Percentiles rank a stretch among this genome's conserved stretches.
phyloP scores from a whole-genome alignment of 768 basidiomycete species.

The Boletus subcaerulescens region DNA sequence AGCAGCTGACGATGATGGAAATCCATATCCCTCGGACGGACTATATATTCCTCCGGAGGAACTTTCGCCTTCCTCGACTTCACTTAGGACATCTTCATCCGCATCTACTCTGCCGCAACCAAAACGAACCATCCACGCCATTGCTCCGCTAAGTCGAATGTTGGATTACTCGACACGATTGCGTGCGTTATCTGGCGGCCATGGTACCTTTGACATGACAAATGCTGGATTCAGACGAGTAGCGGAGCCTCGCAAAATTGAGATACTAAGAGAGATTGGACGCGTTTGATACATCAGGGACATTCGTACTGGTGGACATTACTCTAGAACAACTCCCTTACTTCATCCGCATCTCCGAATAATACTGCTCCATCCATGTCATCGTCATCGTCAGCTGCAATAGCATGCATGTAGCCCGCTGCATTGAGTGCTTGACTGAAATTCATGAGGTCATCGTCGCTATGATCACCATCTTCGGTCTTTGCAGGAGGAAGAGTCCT shows the following conservation, averaged over 20 bases:
- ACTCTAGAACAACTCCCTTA: conserved; percentile 48
- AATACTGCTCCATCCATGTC: conserved; percentile 71
- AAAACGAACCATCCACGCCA: conserved; percentile 66
- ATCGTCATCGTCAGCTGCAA: conserved; percentile 68
- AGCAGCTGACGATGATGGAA: conserved; percentile 36
- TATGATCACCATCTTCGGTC: conserved; percentile 33
- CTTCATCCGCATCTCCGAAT: conserved; percentile 83
- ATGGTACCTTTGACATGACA: conserved; percentile 77
- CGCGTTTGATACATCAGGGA: conserved; percentile 44
- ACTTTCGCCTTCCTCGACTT: conserved; percentile 67
- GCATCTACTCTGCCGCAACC: conserved; percentile 36
- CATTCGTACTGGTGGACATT: conserved; percentile 7
- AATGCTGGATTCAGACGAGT: conserved; percentile 77
- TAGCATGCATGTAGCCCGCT: conserved; percentile 53
- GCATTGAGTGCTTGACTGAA: conserved; percentile 72
- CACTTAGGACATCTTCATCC: conserved; percentile 26
- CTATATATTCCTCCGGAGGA: conserved; percentile 73
- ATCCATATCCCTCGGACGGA: conserved; percentile 55
- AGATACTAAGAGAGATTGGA: conserved; percentile 79
- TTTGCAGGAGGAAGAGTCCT: conserved; percentile 35
- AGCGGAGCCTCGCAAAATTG: conserved; percentile 54
- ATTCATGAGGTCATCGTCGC: conserved; percentile 59
- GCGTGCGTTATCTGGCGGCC: conserved; percentile 78
- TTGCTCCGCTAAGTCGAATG: conserved; percentile 79
- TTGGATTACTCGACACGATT: conserved; percentile 77